Percentiles rank a stretch among this genome's conserved stretches.
Conservation (phyloP, 345 rosid genomes). For the Salix purpurea region DNA sequence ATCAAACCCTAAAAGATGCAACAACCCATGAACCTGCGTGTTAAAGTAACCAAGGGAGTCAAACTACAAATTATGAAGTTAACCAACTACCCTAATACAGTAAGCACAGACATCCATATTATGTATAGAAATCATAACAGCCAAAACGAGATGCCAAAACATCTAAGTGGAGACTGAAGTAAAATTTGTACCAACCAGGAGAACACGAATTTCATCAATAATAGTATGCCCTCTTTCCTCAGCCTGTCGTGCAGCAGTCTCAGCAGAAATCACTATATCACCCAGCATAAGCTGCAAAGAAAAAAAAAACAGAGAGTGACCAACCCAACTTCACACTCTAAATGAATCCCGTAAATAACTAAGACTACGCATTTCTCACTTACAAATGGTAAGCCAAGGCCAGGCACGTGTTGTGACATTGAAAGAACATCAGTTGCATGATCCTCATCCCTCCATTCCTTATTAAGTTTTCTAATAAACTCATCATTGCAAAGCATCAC, state of each 20-base stretch:
- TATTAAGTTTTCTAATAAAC: slow-evolving; percentile 75
- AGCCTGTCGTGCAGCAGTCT: slow-evolving; percentile 90
- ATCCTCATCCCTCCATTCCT: slow-evolving; percentile 95
- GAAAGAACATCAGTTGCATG: slow-evolving; percentile 95
- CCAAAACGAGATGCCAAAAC: background rate
- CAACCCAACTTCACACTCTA: background rate
- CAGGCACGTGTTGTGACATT: slow-evolving; percentile 80
- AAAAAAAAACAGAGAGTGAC: slow-evolving; percentile 14
- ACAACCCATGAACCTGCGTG: slow-evolving; percentile 80
- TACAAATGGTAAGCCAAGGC: slow-evolving; percentile 77
- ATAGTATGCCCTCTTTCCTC: slow-evolving; percentile 86
- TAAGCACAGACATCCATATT: too few relatives aligned
- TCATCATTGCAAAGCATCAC: slow-evolving; percentile 81
- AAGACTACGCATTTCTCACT: slow-evolving; percentile 13
- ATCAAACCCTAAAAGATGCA: slow-evolving; percentile 93
- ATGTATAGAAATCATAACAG: background rate
- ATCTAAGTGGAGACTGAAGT: background rate
- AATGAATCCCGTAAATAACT: background rate
- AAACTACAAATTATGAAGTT: background rate
- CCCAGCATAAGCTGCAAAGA: slow-evolving; percentile 85
- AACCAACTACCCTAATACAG: too few relatives aligned
- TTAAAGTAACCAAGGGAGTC: background rate
- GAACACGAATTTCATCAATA: slow-evolving; percentile 88
- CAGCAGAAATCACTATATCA: slow-evolving; percentile 86
- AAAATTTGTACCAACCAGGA: slow-evolving; percentile 53